These are phyloP conservation scores for Colletotrichum liriopes DNA, from an alignment of 2,329 filamentous ascomycete species.

Conservation along the genomic window DNA sequence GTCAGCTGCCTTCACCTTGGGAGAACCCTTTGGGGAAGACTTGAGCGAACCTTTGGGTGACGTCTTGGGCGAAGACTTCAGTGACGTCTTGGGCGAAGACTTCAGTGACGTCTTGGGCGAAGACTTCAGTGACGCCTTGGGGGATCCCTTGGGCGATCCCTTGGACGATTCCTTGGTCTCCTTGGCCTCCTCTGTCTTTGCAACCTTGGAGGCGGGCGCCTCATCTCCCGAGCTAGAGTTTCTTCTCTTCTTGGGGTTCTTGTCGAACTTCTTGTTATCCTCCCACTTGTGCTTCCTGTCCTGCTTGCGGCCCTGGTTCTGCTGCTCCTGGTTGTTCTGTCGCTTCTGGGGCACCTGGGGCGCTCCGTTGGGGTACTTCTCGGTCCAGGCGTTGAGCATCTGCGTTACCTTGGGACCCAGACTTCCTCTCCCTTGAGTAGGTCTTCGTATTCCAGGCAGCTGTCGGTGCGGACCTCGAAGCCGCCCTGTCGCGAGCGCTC, in stretches of 20 bases:
- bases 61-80: slow-evolving; percentile 17
- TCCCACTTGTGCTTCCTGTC: slow-evolving; percentile 41
- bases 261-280: slow-evolving; percentile 28
- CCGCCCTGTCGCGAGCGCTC: slow-evolving; percentile 85
- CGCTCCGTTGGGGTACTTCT: slow-evolving; percentile 47
- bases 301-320: slow-evolving; percentile 41
- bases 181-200: slow-evolving; percentile 23
- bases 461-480: slow-evolving; percentile 79
- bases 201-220: slow-evolving; percentile 26
- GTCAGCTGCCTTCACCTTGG: slow-evolving; percentile 33
- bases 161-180: slow-evolving; percentile 15
- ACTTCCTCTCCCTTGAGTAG: slow-evolving; percentile 82
- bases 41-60: slow-evolving; percentile 29
- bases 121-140: slow-evolving; percentile 6
- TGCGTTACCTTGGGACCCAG: slow-evolving; percentile 81
- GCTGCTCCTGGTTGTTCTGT: slow-evolving; percentile 38
- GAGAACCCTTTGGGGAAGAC: slow-evolving; percentile 23
- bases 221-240: slow-evolving; percentile 43
- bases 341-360: slow-evolving; percentile 43
- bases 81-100: slow-evolving; percentile 17
- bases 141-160: slow-evolving; percentile 22
- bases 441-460: slow-evolving; percentile 85
- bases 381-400: slow-evolving; percentile 62
- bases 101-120: slow-evolving; percentile 31
- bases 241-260: slow-evolving; percentile 36